Evolutionary conservation across 345 rosid genomes (phyloP), one percentile per base, ranked within the genome.

Genomic region (Cardamine occulta): DNA sequence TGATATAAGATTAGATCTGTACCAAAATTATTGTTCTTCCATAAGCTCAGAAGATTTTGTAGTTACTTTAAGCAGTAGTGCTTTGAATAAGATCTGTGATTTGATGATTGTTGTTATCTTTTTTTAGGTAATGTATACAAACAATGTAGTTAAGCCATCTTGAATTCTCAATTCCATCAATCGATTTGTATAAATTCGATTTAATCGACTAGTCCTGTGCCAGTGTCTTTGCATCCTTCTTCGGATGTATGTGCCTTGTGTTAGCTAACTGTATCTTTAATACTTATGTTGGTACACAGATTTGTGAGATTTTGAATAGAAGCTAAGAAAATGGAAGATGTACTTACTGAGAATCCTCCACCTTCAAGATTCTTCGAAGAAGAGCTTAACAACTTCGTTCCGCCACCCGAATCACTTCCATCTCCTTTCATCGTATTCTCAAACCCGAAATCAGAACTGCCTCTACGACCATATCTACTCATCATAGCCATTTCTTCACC

Each of bases 291-390:
- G 13, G 15, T 49, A 65, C 23, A 21, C 53, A 78, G 77, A 34
- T 44, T 54, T 37, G 69, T 18, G 42, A 65, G 44, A 79, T 21
- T 52, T 79, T 4, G 9, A 31, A 31, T 21, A 18, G 10, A 37
- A 28, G 53, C 23, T 68, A 47, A 78, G 77, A 56, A 56, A 58
- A 95, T 95, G 99, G 99, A 89, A 85, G 97, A 92, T 82, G 86
- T 90, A 9, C 81, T 95, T 19, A 92, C 97, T 0, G 97, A 95
- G 84, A 83, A 88, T 34, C 96, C 99, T 19, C 97, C 96, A 40
- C 98, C 99, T 63, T 90, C 99, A 44, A 88, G 98, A 81, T 92
- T 95, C 82, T 86, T 89, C 49, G 88, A 86, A 86, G 99, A 95
- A 75, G 99, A 95, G 75, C 97, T 95, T 42, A 89, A 89, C 88